phyloP scores from a whole-genome alignment of 148 eudicot genomes.

The Diospyros lotus region DNA sequence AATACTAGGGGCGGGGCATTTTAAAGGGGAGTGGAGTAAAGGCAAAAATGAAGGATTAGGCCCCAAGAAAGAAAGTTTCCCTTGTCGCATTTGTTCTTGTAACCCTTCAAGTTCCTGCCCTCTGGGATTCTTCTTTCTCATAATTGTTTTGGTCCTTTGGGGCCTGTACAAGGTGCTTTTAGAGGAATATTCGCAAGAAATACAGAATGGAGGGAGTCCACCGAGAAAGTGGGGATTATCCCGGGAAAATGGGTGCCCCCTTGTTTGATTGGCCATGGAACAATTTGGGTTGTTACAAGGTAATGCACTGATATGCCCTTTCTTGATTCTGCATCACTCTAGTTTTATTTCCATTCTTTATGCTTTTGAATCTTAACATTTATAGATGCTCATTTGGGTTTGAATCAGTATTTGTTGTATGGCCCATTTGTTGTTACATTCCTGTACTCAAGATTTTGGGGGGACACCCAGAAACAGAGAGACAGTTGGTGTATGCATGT shows the following conservation, averaged over 20 bases:
- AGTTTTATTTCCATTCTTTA: not conserved
- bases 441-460: constrained; percentile 21
- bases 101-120: not conserved
- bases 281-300: constrained; percentile 33
- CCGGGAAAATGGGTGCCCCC: constrained; percentile 27
- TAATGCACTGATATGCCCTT: not conserved
- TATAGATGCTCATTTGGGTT: not conserved
- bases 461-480: constrained; percentile 20
- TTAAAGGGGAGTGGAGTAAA: too few relatives aligned
- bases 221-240: constrained; percentile 5
- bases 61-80: too few relatives aligned
- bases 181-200: too few relatives aligned
- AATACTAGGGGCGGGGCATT: too few relatives aligned
- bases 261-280: constrained; percentile 46
- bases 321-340: not conserved
- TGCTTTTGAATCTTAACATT: not conserved
- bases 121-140: not conserved
- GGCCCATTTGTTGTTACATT: constrained; percentile 36
- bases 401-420: constrained; percentile 39
- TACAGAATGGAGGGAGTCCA: not conserved
- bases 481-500: constrained; percentile 36
- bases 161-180: too few relatives aligned
- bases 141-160: too few relatives aligned
- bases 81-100: not conserved
- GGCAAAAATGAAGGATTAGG: too few relatives aligned